Base-by-base conservation (phyloP, 2,329 filamentous ascomycete genomes). In the Fusarium nygamai region DNA sequence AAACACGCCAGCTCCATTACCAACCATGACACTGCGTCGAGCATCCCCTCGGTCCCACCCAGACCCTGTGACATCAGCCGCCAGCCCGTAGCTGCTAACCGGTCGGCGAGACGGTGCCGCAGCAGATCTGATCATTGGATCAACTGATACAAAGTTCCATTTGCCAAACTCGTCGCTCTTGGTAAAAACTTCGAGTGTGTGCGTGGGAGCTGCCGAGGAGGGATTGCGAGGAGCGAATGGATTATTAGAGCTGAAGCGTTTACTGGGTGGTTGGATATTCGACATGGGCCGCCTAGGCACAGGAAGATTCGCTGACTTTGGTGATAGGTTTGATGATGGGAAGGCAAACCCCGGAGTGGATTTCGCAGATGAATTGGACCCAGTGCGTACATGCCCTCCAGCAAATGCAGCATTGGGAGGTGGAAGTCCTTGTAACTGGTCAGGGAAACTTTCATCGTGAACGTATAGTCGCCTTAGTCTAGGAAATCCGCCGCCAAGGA, bases 391-490 rank as follows among this genome's bases (percentile, higher is more conserved):
- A 36, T 82, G 78, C 3, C 77, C 77, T 44, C 67, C 79, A 11
- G 78, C 76, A 53, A 82, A 81, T 47, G 78, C 75, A 20, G 81
- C 80, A 51, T 80, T 86, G 2, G 94, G 92, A 4, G 92, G 93
- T 6, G 93, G 92, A 12, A 96, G 86, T 20, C 86, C 86, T 48
- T 95, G 88, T 11, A 98, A 89, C 17, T 92, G 88, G 75, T 97
- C 94, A 5, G 95, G 92, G 80, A 98, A 98, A 57, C 90, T 87
- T 33, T 92, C 90, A 78, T 98, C 95, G 58, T 94, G 92, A 24
- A 98, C 96, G 80, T 97, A 98, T 13, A 98, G 88, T 29, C 92
- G 89, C 41, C 88, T 88, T 14, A 98, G 87, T 41, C 88, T 89
- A 3, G 95, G 94, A 13, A 98, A 87, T 13, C 90, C 89, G 71